A percentile compares a stretch with the other conserved stretches of the same genome.
phyloP scores from a whole-genome alignment of 352 stramenopile genomes.

The Bremia lactucae region DNA sequence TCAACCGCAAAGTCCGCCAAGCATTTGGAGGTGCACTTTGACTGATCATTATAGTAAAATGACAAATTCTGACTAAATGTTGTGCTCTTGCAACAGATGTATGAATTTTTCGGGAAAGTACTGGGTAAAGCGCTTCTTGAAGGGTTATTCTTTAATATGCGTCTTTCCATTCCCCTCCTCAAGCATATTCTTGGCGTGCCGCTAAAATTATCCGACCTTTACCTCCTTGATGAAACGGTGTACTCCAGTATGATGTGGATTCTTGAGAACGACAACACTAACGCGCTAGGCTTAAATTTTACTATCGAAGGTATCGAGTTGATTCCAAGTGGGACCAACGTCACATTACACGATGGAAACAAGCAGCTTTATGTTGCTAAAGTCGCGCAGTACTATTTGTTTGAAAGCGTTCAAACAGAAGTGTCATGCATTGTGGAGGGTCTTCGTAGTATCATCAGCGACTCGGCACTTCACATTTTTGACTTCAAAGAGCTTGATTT shows the following conservation, averaged over 20 bases:
- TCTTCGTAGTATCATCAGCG: constrained; percentile 92
- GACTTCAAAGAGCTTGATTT: constrained; percentile 96
- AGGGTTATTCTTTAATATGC: constrained; percentile 58
- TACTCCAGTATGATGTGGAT: constrained; percentile 59
- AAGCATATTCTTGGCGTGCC: constrained; percentile 61
- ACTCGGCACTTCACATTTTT: constrained; percentile 93
- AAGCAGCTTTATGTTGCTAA: constrained; percentile 89
- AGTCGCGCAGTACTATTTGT: constrained; percentile 91
- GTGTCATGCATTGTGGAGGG: constrained; percentile 71
- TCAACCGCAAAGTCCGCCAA: constrained; percentile 11
- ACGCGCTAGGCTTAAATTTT: constrained; percentile 54
- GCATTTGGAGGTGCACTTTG: constrained; percentile 29
- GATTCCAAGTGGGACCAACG: constrained; percentile 41
- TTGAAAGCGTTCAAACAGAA: constrained; percentile 87
- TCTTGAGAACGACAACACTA: constrained; percentile 39
- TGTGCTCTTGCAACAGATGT: constrained; percentile 29
- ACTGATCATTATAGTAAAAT: background rate
- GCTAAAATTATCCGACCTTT: constrained; percentile 48
- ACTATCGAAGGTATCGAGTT: constrained; percentile 45
- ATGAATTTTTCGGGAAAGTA: constrained; percentile 72
- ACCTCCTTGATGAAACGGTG: constrained; percentile 60
- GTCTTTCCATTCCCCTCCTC: constrained; percentile 47
- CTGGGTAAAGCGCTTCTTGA: constrained; percentile 63
- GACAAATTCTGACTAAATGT: constrained; percentile 1
- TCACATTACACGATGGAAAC: constrained; percentile 89